phyloP scores from a whole-genome alignment of 192 early-diverging fungal species.

The Cetraspora pellucida region DNA sequence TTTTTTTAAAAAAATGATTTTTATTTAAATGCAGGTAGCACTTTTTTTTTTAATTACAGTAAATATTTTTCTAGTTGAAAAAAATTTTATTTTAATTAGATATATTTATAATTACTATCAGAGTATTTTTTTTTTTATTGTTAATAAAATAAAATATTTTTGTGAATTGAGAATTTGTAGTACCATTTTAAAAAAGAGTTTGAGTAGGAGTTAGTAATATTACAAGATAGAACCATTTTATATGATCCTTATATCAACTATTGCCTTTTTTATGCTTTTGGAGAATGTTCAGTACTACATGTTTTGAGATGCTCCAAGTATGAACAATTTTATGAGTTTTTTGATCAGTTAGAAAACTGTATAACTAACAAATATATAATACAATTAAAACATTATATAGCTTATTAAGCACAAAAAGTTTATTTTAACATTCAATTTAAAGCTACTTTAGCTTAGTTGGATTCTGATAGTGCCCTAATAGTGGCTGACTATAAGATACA shows the following conservation, averaged over 20 bases:
- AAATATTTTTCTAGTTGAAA: too few relatives aligned
- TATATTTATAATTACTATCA: too few relatives aligned
- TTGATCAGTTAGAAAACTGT: not conserved
- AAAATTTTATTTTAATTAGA: too few relatives aligned
- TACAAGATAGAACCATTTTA: not conserved
- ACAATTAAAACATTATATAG: conserved; percentile 3
- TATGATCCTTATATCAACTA: not conserved
- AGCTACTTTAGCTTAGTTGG: not conserved
- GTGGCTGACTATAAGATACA: conserved; percentile 11
- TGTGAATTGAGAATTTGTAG: not conserved
- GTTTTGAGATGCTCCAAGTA: not conserved
- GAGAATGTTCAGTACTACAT: not conserved
- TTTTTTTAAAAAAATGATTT: too few relatives aligned
- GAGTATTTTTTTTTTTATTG: not conserved
- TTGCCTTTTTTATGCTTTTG: not conserved
- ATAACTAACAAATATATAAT: not conserved
- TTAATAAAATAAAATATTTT: not conserved
- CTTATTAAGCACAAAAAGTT: not conserved
- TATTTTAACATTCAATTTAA: conserved; percentile 12
- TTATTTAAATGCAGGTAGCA: too few relatives aligned
- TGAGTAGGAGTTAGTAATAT: not conserved
- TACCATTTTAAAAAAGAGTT: not conserved
- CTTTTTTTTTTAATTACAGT: not conserved
- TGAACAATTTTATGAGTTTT: not conserved
- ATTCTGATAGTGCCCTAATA: not conserved